Base-by-base conservation (phyloP, 2,329 filamentous ascomycete species). In the Zymoseptoria brevis region DNA sequence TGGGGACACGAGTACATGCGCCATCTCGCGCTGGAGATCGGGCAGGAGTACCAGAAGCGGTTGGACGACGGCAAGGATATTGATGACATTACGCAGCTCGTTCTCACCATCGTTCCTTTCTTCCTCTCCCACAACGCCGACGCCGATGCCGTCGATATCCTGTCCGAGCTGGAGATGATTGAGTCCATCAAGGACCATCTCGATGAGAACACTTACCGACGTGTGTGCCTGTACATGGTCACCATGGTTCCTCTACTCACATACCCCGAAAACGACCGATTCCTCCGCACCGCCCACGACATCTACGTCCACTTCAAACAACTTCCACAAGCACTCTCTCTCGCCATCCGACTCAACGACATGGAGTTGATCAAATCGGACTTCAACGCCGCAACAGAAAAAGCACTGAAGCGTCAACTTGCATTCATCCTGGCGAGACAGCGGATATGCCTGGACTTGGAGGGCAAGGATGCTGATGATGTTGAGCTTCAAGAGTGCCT, bases 1-100 rank as follows among this genome's bases (percentile, higher is more conserved):
- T 99, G 94, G 94, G 94, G 94, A 60, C 95, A 99, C 74, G 94
- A 99, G 81, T 99, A 99, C 75, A 91, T 95, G 72, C 85, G 95
- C 63, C 95, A 99, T 78, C 81, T 99, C 65, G 93, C 94, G 24
- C 80, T 99, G 61, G 93, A 99, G 77, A 94, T 99, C 66, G 94
- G 94, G 58, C 88, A 96, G 75, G 93, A 97, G 64, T 96, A 95
- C 73, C 88, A 85, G 72, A 92, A 91, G 76, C 85, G 93, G 67
- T 79, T 96, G 75, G 87, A 89, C 55, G 87, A 90, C 30, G 94
- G 97, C 62, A 88, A 94, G 73, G 82, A 89, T 24, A 87, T 87
- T 21, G 83, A 90, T 68, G 93, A 99, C 70, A 80, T 99, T 59
- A 85, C 91, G 57, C 87, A 96, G 67, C 84, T 99, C 58, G 89